Evolutionary conservation across 2,329 filamentous ascomycete genomes (phyloP), one percentile per base, ranked within the genome.

Genomic region (Chaetomium globosum): DNA sequence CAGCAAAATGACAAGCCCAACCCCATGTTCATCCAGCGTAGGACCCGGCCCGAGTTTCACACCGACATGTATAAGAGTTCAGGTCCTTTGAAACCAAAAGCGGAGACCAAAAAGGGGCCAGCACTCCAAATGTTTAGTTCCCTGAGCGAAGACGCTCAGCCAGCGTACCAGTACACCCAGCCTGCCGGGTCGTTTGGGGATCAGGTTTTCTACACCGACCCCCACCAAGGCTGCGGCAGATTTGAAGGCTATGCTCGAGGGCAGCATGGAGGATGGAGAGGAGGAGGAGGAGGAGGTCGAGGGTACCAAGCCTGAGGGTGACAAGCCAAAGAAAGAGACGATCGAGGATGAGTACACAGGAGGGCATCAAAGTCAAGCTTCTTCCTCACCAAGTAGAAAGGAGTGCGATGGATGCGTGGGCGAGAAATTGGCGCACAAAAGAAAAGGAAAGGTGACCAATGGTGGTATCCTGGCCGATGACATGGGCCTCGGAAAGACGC

Each of bases 381-480:
- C 83, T 99, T 0, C 94, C 93, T 4, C 95, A 99, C 78, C 95
- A 99, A 77, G 87, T 97, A 16, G 92, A 97, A 97, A 63, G 95
- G 95, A 72, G 89, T 98, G 0, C 87, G 89, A 64, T 99, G 95
- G 94, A 97, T 99, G 92, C 89, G 86, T 63, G 91, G 93, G 65
- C 92, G 96, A 73, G 95, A 99, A 78, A 88, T 92, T 12, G 93
- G 94, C 2, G 87, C 88, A 21, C 87, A 91, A 67, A 97, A 95
- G 79, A 90, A 89, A 89, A 71, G 91, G 91, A 65, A 86, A 81
- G 67, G 85, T 96, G 10, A 93, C 94, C 33, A 95, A 96, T 72
- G 95, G 95, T 43, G 95, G 95, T 21, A 96, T 99, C 68, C 84
- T 99, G 43, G 95, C 95, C 21, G 95, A 99, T 73, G 95, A 99